phyloP scores from a whole-genome alignment of 257 asterid genomes.

The Nemophila menziesii region DNA sequence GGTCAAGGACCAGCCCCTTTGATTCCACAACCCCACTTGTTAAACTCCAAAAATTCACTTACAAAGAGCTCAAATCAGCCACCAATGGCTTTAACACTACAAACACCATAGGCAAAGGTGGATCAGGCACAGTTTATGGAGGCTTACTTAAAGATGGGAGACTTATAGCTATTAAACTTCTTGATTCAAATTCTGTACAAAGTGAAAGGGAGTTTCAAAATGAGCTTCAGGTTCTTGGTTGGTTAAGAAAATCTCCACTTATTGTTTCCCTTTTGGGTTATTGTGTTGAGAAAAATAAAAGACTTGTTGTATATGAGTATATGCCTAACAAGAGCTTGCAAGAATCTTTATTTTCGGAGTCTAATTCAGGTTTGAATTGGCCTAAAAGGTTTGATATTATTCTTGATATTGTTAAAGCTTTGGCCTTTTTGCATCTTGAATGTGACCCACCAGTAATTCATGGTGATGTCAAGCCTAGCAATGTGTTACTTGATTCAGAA shows the following conservation, averaged over 20 bases:
- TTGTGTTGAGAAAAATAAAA: conserved; percentile 50
- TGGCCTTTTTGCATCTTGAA: conserved; percentile 72
- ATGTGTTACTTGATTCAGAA: conserved; percentile 80
- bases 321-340: conserved; percentile 89
- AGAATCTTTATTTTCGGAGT: conserved; percentile 60
- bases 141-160: conserved; percentile 74
- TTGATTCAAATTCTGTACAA: conserved; percentile 53
- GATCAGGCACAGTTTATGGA: conserved; percentile 78
- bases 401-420: conserved; percentile 68
- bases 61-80: conserved; percentile 63
- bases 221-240: conserved; percentile 76
- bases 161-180: conserved; percentile 65
- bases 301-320: conserved; percentile 76
- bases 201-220: conserved; percentile 82
- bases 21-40: conserved; percentile 44
- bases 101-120: conserved; percentile 79
- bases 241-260: conserved; percentile 42
- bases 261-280: conserved; percentile 73
- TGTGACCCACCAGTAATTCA: conserved; percentile 94
- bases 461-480: conserved; percentile 97
- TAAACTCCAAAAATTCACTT: conserved; percentile 65
- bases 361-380: conserved; percentile 53
- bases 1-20: conserved; percentile 75
- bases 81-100: conserved; percentile 56
- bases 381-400: conserved; percentile 51